Evolutionary conservation across 495 filamentous ascomycete species (phyloP).

Genomic region (Penicillium pulvis): DNA sequence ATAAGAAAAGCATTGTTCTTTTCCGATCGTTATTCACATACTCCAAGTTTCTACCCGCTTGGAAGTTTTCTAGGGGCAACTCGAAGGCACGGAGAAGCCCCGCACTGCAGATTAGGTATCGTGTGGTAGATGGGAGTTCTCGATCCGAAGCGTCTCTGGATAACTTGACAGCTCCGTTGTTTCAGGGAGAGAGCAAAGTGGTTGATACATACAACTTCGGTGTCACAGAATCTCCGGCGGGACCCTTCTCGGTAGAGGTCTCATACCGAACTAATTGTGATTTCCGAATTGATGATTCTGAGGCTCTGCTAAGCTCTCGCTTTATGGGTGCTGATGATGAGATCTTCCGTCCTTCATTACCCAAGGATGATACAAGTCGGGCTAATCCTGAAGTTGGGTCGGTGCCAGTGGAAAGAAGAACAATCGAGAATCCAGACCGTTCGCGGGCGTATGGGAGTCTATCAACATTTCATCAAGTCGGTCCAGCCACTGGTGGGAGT

Average conservation of each 20-base stretch:
- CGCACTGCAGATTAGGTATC: conserved; percentile 72
- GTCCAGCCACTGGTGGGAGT: conserved; percentile 72
- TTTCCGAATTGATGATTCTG: conserved; percentile 88
- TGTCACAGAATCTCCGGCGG: conserved; percentile 80
- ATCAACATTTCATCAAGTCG: conserved; percentile 88
- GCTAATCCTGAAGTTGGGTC: conserved; percentile 67
- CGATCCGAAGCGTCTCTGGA: conserved; percentile 52
- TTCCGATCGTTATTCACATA: conserved; percentile 91
- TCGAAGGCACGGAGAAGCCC: conserved; percentile 65
- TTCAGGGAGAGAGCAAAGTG: conserved; percentile 63
- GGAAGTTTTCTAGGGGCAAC: conserved; percentile 78
- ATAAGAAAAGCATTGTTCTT: conserved; percentile 93
- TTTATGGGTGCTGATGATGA: conserved; percentile 91
- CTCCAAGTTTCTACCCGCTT: conserved; percentile 80
- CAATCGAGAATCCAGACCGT: conserved; percentile 57
- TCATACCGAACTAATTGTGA: conserved; percentile 84
- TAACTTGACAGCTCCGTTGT: conserved; percentile 70
- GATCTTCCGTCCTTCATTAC: conserved; percentile 76
- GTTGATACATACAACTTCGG: conserved; percentile 78
- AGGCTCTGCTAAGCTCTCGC: conserved; percentile 90
- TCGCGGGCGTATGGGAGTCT: conserved; percentile 89
- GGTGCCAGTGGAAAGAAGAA: conserved; percentile 57
- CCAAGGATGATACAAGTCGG: conserved; percentile 36
- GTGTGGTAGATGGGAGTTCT: conserved; percentile 64
- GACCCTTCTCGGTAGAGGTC: conserved; percentile 77